phyloP scores from a whole-genome alignment of 1,284 basidiomycete genomes.

The Pseudozyma sp. region DNA sequence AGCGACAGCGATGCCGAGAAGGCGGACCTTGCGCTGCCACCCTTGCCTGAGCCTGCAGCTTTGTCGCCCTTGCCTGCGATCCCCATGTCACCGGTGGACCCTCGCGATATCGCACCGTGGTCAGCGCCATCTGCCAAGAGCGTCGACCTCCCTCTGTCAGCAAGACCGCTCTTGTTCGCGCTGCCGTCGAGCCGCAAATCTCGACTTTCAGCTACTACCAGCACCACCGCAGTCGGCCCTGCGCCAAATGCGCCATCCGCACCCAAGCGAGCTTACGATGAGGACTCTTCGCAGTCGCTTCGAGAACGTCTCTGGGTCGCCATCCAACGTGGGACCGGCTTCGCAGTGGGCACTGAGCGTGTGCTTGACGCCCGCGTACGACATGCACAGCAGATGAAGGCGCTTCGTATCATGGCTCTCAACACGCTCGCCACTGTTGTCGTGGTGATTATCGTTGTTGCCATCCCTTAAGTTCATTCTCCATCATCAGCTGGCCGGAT shows the following conservation, averaged over 20 bases:
- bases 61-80: background rate
- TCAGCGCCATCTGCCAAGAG: slow-evolving; percentile 10
- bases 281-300: background rate
- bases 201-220: slow-evolving; percentile 27
- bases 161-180: slow-evolving; percentile 26
- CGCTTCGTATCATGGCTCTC: slow-evolving; percentile 41
- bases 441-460: slow-evolving; percentile 38
- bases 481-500: slow-evolving; percentile 1
- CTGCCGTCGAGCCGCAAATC: slow-evolving; percentile 20
- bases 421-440: slow-evolving; percentile 34
- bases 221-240: slow-evolving; percentile 19
- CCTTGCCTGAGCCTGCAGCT: slow-evolving; percentile 8
- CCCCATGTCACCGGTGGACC: slow-evolving; percentile 10
- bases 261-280: slow-evolving; percentile 26
- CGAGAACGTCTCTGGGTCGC: slow-evolving; percentile 26
- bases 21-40: slow-evolving; percentile 6
- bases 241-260: background rate
- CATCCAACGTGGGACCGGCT: slow-evolving; percentile 47
- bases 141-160: slow-evolving; percentile 8
- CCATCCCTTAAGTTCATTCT: slow-evolving; percentile 27
- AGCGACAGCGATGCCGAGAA: slow-evolving; percentile 13
- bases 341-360: slow-evolving; percentile 49
- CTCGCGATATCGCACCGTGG: slow-evolving; percentile 36
- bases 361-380: slow-evolving; percentile 51
- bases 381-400: slow-evolving; percentile 48